Percentiles rank a stretch among this genome's conserved stretches.
Conservation (phyloP, 2,329 filamentous ascomycete species). For the Trichophaea hybrida region DNA sequence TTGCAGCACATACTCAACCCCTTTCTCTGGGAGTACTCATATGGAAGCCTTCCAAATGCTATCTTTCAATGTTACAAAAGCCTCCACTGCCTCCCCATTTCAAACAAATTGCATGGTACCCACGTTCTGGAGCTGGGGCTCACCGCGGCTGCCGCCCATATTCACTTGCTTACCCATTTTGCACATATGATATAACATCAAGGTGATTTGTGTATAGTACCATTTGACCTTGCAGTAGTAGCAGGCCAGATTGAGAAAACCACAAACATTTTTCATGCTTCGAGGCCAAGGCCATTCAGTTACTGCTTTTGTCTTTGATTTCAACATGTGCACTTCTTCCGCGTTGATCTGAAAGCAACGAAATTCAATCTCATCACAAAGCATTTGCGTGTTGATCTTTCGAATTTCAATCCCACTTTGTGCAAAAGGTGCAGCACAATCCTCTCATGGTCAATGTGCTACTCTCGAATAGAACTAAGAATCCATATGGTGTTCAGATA, state of each 20-base stretch:
- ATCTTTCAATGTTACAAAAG: background rate
- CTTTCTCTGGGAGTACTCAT: too few species aligned
- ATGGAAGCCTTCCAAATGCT: too few species aligned
- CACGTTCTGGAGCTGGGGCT: background rate
- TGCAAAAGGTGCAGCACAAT: slow-evolving; percentile 25
- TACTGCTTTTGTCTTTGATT: slow-evolving; percentile 9
- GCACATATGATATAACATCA: background rate
- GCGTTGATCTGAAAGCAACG: slow-evolving; percentile 28
- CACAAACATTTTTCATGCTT: slow-evolving; percentile 8
- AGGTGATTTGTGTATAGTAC: background rate
- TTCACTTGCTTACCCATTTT: background rate
- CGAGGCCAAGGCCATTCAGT: slow-evolving; percentile 23
- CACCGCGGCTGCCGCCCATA: background rate
- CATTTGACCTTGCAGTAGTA: background rate
- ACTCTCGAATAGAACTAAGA: background rate
- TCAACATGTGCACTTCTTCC: slow-evolving; percentile 23
- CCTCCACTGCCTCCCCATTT: background rate
- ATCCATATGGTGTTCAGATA: slow-evolving; percentile 1
- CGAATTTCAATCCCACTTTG: slow-evolving; percentile 17
- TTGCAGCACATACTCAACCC: too few species aligned
- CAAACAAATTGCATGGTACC: background rate
- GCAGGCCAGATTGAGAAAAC: background rate
- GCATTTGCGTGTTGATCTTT: slow-evolving; percentile 29
- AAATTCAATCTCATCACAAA: slow-evolving; percentile 27
- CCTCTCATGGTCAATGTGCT: background rate